Base-by-base conservation (phyloP, 2,329 filamentous ascomycete genomes). In the Colletotrichum higginsianum region DNA sequence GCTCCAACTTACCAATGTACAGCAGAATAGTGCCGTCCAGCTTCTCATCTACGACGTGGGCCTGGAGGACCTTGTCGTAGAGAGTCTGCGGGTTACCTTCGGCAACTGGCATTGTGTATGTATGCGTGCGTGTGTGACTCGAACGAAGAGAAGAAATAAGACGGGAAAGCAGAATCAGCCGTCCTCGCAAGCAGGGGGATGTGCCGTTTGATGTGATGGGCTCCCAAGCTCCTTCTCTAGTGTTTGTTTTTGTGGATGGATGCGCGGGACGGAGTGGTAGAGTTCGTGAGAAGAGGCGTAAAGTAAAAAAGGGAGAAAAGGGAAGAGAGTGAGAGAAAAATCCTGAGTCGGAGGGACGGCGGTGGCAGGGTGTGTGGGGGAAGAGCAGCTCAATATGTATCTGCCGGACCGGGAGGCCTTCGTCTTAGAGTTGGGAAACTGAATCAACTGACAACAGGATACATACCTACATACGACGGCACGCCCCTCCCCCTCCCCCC, bases 51-150 rank as follows among this genome's bases (percentile, higher is more conserved):
- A 99, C 95, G 78, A 98, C 92, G 83, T 99, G 96, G 85, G 92
- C 92, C 78, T 94, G 90, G 79, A 98, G 93, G 84, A 98, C 95
- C 91, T 98, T 98, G 89, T 98, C 96, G 86, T 98, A 98, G 80
- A 98, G 89, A 77, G 95, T 98, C 84, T 92, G 92, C 66, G 94
- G 94, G 75, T 87, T 88, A 82, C 87, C 86, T 76, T 92, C 91
- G 77, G 89, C 90, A 80, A 87, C 89, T 80, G 94, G 94, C 94
- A 97, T 97, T 78, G 82, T 90, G 26, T 30, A 30, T 30, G 26
- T 30, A 6, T 30, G 26, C 26, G 26, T 30, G 26, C 26, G 26
- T 30, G 86, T 78, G 52, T 38, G 16, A 71, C 64, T 71, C 44
- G 56, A 18, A 52, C 15, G 38, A 21, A 44, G 53, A 42, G 30